phyloP scores from a whole-genome alignment of 352 stramenopile genomes.

The Globisporangium spiculum region DNA sequence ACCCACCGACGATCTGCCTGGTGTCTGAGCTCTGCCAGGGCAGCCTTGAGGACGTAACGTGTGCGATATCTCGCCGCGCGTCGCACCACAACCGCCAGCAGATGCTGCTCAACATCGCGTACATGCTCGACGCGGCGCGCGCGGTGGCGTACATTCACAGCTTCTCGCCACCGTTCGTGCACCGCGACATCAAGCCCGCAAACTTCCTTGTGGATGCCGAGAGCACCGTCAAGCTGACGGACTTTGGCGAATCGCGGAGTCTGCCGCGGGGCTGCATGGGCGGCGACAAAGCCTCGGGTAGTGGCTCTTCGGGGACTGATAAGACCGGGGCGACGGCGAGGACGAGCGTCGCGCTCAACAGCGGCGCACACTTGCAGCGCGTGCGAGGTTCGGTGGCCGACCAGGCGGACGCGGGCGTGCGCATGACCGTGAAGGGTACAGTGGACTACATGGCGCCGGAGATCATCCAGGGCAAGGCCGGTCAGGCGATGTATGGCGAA shows the following conservation, averaged over 20 bases:
- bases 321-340: conserved; percentile 20
- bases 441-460: conserved; percentile 82
- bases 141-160: conserved; percentile 73
- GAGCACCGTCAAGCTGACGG: conserved; percentile 58
- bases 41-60: conserved; percentile 53
- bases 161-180: conserved; percentile 67
- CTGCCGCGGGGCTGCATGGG: conserved; percentile 34
- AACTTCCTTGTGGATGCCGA: conserved; percentile 76
- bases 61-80: conserved; percentile 31
- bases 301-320: conserved; percentile 3
- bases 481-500: conserved; percentile 52
- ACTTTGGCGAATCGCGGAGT: conserved; percentile 68
- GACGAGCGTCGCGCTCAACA: conserved; percentile 33
- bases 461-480: conserved; percentile 61
- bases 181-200: conserved; percentile 72
- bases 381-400: conserved; percentile 21
- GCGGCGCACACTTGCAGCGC: conserved; percentile 30
- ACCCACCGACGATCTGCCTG: conserved; percentile 61
- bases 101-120: conserved; percentile 51
- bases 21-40: conserved; percentile 65
- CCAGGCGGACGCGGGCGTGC: conserved; percentile 4
- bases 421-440: conserved; percentile 64
- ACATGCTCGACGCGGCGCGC: conserved; percentile 65
- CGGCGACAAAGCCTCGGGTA: conserved; percentile 21
- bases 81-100: conserved; percentile 48